Base-by-base conservation (phyloP, 2,329 filamentous ascomycete species). In the Botryotinia calthae region DNA sequence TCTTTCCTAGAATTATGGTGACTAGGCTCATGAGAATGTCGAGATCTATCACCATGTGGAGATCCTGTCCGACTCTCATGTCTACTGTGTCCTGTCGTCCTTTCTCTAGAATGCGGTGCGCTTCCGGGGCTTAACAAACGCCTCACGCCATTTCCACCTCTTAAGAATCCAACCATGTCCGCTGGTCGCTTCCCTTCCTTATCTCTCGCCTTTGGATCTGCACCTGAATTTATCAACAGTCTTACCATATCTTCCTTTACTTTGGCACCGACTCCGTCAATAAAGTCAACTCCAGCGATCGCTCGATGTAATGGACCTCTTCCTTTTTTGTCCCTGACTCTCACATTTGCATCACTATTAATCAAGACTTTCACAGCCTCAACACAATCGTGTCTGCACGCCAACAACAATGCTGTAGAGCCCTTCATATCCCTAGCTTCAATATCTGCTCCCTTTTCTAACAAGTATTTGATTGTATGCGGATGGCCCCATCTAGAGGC, bases 291-390 rank as follows among this genome's bases (percentile, higher is more conserved):
- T 5, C 76, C 76, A 18, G 71, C 76, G 1, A 77, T 73, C 1
- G 74, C 76, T n/a, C 76, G 71, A 71, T 77, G 76, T 18, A 77
- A 59, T 12, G 71, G 61, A 8, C 73, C 70, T 58, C 73, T 73
- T 42, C 76, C 76, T 28, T 74, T 75, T 40, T 72, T 75, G 46
- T 77, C 76, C 22, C 70, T 65, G 10, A 66, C 75, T 22, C 46
- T 70, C 16, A 76, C 69, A 46, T 74, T 46, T 18, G 72, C 73
- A 22, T 67, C 75, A n/a, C 68, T 72, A 46, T 73, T 64, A 16
- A 77, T 18, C 46, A 77, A 44, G 20, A 74, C 31, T 40, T 63
- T 66, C 3, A 76, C 63, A 8, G 73, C 73, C 25, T 74, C 73
- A 8, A 73, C 58, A 64, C 72, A 71, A 54, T 72, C 71, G 67